Evolutionary conservation across 164 flowering plant genomes (phyloP), one percentile per base, ranked within the genome.

Genomic region (Nymphaea thermarum): DNA sequence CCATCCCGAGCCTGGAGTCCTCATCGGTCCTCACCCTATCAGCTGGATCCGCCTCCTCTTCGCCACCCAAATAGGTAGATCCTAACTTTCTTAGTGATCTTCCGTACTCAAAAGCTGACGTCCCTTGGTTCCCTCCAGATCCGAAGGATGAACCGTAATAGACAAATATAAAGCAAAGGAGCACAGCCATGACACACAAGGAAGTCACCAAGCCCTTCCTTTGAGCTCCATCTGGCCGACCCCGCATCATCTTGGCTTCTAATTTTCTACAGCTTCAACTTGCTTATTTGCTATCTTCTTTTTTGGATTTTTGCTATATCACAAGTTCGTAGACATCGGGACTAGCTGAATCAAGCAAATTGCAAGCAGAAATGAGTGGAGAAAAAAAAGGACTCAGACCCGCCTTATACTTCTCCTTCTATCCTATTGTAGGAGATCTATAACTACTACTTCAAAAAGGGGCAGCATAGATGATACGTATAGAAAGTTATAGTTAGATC

Each of bases 21-120:
- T 82, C 68, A 66, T 85, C 74, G 43, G 82, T 87, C 59, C 84
- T 86, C 70, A 77, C 83, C 62, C 70, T 73, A 64, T 63, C 64
- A n/a, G 72, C 67, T 44, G 72, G 67, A 76, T 87, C 93, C 51
- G 84, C 25, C 62, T 90, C 93, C 44, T 87, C 98, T 77, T 90
- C 91, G 62, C 88, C 90, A 68, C 90, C 84, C 82, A 84, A 78
- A 76, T 87, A 90, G 44, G 89, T 78, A n/a, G 90, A 81, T 15
- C 93, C 96, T 15, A 92, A 80, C 73, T 76, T 90, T 74, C 84
- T 86, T 74, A 88, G 66, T 66, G 76, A 76, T 67, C 71, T 81
- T 66, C 95, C 88, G 77, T 85, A 84, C 74, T 84, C 90, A 44
- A 88, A 60, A 45, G 97, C 87, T 60, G 96, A 82, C 64, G 86